Conservation (phyloP, 352 stramenopile genomes). For the Phytophthora nicotianae region DNA sequence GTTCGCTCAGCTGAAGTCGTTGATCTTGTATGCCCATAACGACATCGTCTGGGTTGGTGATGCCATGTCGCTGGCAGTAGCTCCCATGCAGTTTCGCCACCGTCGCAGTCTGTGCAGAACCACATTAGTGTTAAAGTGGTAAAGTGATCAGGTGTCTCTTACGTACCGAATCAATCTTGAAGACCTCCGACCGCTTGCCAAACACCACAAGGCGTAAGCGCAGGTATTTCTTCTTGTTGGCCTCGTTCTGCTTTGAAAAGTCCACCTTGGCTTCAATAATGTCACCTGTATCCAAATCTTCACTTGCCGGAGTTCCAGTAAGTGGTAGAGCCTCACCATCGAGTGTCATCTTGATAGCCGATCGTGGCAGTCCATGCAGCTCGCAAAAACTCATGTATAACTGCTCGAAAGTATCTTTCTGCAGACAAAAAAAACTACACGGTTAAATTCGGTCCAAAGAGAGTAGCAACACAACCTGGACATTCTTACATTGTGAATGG, state of each 20-base stretch:
- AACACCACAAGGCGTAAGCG: constrained; percentile 61
- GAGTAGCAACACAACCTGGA: background rate
- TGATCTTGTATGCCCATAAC: constrained; percentile 54
- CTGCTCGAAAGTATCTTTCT: constrained; percentile 71
- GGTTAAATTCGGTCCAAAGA: background rate
- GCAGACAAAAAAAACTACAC: background rate
- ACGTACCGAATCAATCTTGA: constrained; percentile 73
- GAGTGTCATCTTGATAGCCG: constrained; percentile 65
- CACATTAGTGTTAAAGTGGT: background rate
- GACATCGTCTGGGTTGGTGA: constrained; percentile 53
- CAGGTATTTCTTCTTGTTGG: constrained; percentile 61
- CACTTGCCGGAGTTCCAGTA: constrained; percentile 30
- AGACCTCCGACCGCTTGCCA: constrained; percentile 58
- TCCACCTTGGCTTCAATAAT: constrained; percentile 80
- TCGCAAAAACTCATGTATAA: constrained; percentile 73
- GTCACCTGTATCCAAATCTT: constrained; percentile 62
- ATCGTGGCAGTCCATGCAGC: constrained; percentile 58
- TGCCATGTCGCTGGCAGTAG: constrained; percentile 69
- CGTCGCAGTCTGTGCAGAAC: constrained; percentile 39
- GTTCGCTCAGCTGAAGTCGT: constrained; percentile 46
- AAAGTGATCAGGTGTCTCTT: background rate
- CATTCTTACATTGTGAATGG: constrained; percentile 53
- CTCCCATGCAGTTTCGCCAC: constrained; percentile 66
- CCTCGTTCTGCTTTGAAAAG: constrained; percentile 54
- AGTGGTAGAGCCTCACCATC: constrained; percentile 52